Evolutionary conservation across 208 protist genomes (phyloP).

Genomic region (Leishmania aethiopica): DNA sequence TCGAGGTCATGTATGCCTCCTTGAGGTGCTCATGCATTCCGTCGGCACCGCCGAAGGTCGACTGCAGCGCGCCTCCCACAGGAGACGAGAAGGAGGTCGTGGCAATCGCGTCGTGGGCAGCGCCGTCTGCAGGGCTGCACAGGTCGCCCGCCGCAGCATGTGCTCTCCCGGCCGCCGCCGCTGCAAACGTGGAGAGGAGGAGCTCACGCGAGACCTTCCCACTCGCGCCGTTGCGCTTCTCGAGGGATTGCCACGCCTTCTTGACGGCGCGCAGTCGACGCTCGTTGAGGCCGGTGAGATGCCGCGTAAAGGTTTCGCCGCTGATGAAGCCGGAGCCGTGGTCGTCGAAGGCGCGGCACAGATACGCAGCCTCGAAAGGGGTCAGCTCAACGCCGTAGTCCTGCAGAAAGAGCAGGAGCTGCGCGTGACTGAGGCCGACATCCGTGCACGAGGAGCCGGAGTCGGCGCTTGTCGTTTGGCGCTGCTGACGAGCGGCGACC

Average conservation of each 20-base stretch:
- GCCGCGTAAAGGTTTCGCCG: conserved; percentile 63
- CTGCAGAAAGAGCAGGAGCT: conserved; percentile 57
- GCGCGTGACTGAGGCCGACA: conserved; percentile 48
- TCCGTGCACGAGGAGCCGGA: background rate
- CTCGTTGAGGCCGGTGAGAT: conserved; percentile 77
- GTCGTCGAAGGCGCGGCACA: conserved; percentile 79
- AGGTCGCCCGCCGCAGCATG: background rate
- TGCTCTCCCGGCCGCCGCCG: conserved; percentile 1
- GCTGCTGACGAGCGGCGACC: conserved; percentile 31
- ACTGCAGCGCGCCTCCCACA: conserved; percentile 5
- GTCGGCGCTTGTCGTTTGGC: conserved; percentile 6
- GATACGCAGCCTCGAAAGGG: conserved; percentile 57
- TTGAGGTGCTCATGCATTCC: conserved; percentile 10
- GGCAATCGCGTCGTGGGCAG: background rate
- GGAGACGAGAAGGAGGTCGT: background rate
- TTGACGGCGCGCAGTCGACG: conserved; percentile 69
- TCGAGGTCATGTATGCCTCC: conserved; percentile 19
- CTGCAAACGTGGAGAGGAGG: conserved; percentile 37
- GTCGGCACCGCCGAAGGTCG: conserved; percentile 21
- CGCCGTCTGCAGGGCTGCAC: background rate
- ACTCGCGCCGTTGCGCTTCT: conserved; percentile 29
- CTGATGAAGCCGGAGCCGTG: conserved; percentile 56
- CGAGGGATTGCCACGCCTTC: conserved; percentile 61
- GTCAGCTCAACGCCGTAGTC: conserved; percentile 51
- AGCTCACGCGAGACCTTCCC: conserved; percentile 35